Conservation (phyloP, 345 rosid genomes). For the Pelargonium nanum region DNA sequence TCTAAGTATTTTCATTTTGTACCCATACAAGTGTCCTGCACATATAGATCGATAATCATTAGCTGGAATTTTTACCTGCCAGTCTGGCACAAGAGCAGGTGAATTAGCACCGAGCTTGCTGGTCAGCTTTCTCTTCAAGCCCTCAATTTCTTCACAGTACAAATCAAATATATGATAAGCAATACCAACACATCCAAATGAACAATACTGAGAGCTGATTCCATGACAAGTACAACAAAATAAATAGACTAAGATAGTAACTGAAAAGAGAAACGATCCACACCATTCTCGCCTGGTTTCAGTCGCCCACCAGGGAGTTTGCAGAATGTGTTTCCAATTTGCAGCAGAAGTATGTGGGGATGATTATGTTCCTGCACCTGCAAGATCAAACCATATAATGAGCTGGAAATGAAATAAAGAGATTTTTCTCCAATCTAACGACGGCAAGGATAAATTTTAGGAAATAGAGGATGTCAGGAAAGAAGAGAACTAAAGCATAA, state of each 20-base stretch:
- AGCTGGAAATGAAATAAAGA: neutral
- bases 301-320: constrained; percentile 98
- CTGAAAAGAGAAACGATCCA: neutral
- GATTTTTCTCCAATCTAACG: neutral
- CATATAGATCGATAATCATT: too few relatives aligned
- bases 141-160: constrained; percentile 58
- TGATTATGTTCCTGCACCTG: constrained; percentile 98
- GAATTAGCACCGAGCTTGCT: constrained; percentile 96
- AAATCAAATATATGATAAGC: constrained; percentile 4
- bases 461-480: neutral
- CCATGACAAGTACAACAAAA: neutral
- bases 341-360: constrained; percentile 93
- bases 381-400: constrained; percentile 13
- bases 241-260: neutral
- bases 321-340: constrained; percentile 94
- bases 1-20: too few relatives aligned
- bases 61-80: constrained; percentile 55
- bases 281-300: constrained; percentile 97
- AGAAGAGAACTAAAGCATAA: too few relatives aligned
- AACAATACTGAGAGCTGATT: neutral
- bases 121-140: constrained; percentile 82
- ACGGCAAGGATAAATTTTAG: neutral
- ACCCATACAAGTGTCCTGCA: too few relatives aligned
- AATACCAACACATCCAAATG: constrained; percentile 1
- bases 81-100: constrained; percentile 64